A percentile compares a stretch with the other conserved stretches of the same genome.
Conservation (phyloP, 1,139 yeast species). For the Hyphopichia fennica region DNA sequence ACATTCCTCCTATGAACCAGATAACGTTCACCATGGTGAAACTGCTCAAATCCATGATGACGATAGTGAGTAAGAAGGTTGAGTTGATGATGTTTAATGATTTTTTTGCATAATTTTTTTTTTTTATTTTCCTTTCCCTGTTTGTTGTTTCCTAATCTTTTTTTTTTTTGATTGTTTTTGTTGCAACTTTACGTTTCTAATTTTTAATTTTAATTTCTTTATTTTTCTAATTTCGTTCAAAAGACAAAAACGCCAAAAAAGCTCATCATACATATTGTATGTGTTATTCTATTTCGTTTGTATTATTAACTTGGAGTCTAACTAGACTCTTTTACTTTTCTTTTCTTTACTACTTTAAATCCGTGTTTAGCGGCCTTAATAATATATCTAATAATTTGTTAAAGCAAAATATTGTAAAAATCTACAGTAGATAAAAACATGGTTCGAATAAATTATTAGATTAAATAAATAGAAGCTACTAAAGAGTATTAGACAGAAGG, state of each 20-base stretch:
- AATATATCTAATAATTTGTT: not conserved
- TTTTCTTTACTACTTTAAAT: not conserved
- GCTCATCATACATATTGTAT: too few species aligned
- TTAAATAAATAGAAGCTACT: not conserved
- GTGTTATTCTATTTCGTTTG: not conserved
- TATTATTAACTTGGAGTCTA: not conserved
- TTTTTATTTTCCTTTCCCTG: not conserved
- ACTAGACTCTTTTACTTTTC: too few species aligned
- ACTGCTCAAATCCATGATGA: constrained; percentile 37
- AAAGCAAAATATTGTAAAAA: not conserved
- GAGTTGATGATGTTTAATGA: not conserved
- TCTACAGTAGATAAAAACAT: not conserved
- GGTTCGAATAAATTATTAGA: not conserved
- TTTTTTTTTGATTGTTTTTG: too few species aligned
- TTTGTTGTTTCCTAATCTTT: not conserved
- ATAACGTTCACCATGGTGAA: constrained; percentile 29
- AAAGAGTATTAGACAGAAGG: too few species aligned
- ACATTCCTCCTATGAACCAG: constrained; percentile 33
- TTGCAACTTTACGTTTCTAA: too few species aligned
- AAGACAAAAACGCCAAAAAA: too few species aligned
- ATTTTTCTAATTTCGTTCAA: too few species aligned
- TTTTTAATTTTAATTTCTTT: too few species aligned
- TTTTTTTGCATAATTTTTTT: not conserved
- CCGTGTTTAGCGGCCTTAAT: not conserved
- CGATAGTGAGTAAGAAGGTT: constrained; percentile 28